Evolutionary conservation across 2,329 filamentous ascomycete species (phyloP).

Genomic region (Sclerotinia minor): DNA sequence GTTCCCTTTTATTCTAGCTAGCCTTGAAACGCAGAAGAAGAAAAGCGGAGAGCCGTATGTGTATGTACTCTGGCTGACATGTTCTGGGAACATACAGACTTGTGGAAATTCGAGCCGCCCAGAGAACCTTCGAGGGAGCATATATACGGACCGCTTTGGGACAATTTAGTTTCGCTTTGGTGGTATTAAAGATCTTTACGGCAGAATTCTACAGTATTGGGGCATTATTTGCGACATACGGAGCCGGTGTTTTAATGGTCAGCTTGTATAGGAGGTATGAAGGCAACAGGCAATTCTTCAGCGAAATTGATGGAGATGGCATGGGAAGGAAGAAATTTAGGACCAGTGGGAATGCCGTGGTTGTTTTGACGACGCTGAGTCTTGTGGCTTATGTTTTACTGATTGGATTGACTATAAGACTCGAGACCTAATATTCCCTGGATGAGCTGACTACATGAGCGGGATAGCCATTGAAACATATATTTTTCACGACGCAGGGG

Average conservation of each 20-base stretch:
- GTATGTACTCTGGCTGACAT: constrained; percentile 1
- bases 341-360: constrained; percentile 63
- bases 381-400: constrained; percentile 58
- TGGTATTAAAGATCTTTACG: constrained; percentile 96
- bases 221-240: constrained; percentile 92
- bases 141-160: constrained; percentile 93
- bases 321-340: constrained; percentile 57
- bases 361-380: constrained; percentile 57
- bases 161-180: constrained; percentile 91
- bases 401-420: constrained; percentile 54
- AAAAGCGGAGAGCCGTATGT: not conserved
- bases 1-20: constrained; percentile 24
- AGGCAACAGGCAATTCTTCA: constrained; percentile 93
- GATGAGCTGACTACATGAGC: constrained; percentile 15
- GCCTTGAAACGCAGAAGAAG: not conserved
- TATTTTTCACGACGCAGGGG: not conserved
- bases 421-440: constrained; percentile 32
- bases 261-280: constrained; percentile 84
- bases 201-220: constrained; percentile 95
- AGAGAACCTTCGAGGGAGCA: constrained; percentile 95
- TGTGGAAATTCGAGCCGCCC: constrained; percentile 90
- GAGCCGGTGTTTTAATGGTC: constrained; percentile 78
- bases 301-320: constrained; percentile 46
- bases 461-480: constrained; percentile 16
- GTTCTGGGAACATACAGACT: constrained; percentile 49